Conservation (phyloP, 2,329 filamentous ascomycete genomes). For the Alternaria arborescens region DNA sequence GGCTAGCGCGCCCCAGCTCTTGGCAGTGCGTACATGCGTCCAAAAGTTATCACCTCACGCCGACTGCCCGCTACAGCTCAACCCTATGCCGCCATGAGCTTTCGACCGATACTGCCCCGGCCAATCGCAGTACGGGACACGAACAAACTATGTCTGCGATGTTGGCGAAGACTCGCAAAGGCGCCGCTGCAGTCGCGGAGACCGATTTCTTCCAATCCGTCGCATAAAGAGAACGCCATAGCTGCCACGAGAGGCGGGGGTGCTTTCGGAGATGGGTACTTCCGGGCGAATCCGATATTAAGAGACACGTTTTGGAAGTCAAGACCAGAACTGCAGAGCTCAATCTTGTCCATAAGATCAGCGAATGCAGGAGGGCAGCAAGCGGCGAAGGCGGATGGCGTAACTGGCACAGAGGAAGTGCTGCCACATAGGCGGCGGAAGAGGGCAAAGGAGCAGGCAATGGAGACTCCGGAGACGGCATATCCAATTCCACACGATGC, state of each 20-base stretch:
- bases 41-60: slow-evolving; percentile 12
- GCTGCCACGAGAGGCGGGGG: slow-evolving; percentile 41
- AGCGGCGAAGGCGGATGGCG: slow-evolving; percentile 17
- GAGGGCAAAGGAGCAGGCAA: slow-evolving; percentile 36
- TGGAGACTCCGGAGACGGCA: slow-evolving; percentile 28
- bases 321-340: slow-evolving; percentile 43
- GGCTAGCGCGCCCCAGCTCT: slow-evolving; percentile 9
- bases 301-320: slow-evolving; percentile 44
- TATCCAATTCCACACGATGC: slow-evolving; percentile 63
- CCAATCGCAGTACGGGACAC: slow-evolving; percentile 40
- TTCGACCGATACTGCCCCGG: slow-evolving; percentile 45
- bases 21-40: slow-evolving; percentile 13
- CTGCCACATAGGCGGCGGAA: slow-evolving; percentile 49
- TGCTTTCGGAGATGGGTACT: slow-evolving; percentile 50
- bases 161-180: slow-evolving; percentile 43
- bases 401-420: slow-evolving; percentile 33
- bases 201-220: slow-evolving; percentile 39
- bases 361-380: slow-evolving; percentile 10
- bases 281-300: slow-evolving; percentile 49
- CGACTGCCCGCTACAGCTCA: slow-evolving; percentile 7
- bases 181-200: slow-evolving; percentile 32
- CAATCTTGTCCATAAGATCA: slow-evolving; percentile 29
- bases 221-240: slow-evolving; percentile 40
- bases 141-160: slow-evolving; percentile 44
- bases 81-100: slow-evolving; percentile 47